A percentile compares a stretch with the other conserved stretches of the same genome.
Evolutionary conservation across 768 basidiomycete genomes (phyloP).

Genomic region (Mrakia blollopis): DNA sequence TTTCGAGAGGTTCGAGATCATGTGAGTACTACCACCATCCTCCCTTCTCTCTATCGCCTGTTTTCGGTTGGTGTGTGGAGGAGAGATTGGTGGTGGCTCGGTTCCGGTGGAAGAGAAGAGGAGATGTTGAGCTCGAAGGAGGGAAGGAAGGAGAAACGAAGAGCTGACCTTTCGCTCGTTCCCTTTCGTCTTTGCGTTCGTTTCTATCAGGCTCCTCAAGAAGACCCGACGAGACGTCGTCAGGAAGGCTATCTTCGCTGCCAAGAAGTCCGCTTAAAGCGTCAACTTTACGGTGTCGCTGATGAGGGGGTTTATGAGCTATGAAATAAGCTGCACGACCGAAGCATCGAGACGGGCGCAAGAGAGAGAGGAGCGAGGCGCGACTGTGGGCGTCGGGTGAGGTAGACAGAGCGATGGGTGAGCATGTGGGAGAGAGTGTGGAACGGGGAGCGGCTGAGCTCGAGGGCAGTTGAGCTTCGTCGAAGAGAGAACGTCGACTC

Average conservation of each 20-base stretch:
- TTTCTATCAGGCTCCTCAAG: conserved; percentile 32
- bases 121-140: conserved; percentile 31
- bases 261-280: conserved; percentile 44
- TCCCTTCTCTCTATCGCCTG: not conserved
- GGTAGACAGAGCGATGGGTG: too few species aligned
- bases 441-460: too few species aligned
- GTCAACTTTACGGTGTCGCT: not conserved
- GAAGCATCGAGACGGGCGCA: not conserved
- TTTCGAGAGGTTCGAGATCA: conserved; percentile 84
- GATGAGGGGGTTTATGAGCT: not conserved
- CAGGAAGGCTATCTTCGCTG: conserved; percentile 46
- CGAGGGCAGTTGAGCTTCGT: too few species aligned
- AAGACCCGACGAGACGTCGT: conserved; percentile 33
- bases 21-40: conserved; percentile 40
- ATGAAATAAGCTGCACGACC: conserved; percentile 6
- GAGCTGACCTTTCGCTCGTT: not conserved
- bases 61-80: too few species aligned
- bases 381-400: too few species aligned
- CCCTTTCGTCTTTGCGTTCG: not conserved
- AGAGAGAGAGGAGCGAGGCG: not conserved
- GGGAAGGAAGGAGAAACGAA: not conserved
- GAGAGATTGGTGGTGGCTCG: conserved; percentile 47
- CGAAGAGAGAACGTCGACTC: too few species aligned
- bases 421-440: too few species aligned
- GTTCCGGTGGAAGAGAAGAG: conserved; percentile 51